These are phyloP conservation scores for Hirschfeldia incana DNA, from an alignment of 345 rosid genomes.

Conservation along the genomic window DNA sequence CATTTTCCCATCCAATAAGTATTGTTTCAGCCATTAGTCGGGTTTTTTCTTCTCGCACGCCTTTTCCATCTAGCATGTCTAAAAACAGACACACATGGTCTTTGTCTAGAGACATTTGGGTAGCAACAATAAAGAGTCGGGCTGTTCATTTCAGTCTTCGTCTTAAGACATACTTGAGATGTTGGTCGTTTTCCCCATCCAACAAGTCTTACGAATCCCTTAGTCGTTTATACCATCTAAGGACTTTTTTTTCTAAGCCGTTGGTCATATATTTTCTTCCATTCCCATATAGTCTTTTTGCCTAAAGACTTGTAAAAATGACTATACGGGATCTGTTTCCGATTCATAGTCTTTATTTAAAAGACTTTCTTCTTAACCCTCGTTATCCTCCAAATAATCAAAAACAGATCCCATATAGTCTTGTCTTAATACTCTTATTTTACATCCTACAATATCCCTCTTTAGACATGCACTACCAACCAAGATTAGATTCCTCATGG, in stretches of 20 bases:
- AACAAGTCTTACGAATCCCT: neutral
- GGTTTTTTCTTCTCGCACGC: too few species aligned
- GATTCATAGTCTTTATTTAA: neutral
- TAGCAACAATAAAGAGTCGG: neutral
- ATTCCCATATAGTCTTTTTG: neutral
- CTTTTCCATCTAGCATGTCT: neutral
- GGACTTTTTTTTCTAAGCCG: neutral
- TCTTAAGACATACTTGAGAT: neutral
- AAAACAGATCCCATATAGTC: neutral
- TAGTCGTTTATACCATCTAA: neutral
- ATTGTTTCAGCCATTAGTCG: neutral
- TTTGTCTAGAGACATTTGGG: neutral
- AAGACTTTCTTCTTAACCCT: neutral
- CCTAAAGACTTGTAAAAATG: neutral
- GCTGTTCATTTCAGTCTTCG: neutral
- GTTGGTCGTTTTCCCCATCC: neutral
- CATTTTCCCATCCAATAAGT: neutral
- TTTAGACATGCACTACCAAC: neutral
- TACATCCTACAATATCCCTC: neutral
- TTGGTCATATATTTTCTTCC: neutral
- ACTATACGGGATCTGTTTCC: neutral
- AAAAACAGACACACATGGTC: neutral
- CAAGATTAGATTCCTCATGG: neutral
- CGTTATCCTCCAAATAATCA: neutral
- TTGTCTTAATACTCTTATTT: neutral